Evolutionary conservation across 345 rosid species (phyloP).

Genomic region (Linum trigynum): DNA sequence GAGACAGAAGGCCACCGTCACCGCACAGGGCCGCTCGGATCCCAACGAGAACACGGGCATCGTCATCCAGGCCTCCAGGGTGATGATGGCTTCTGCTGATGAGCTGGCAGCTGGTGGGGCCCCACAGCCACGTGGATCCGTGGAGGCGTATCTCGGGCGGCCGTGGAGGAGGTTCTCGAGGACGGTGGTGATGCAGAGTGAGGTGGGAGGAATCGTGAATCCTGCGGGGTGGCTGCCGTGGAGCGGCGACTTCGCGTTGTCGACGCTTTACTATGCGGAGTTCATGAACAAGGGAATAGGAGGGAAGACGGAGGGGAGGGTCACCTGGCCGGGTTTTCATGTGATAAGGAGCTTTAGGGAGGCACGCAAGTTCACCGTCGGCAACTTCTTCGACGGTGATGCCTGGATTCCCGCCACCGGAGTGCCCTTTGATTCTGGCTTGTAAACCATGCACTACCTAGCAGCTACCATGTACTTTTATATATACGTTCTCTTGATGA

Average conservation of each 20-base stretch:
- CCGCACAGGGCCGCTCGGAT: constrained; percentile 65
- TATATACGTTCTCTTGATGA: too few relatives aligned
- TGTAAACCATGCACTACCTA: constrained; percentile 21
- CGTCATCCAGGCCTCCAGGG: constrained; percentile 51
- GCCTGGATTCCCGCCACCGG: constrained; percentile 73
- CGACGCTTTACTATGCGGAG: constrained; percentile 76
- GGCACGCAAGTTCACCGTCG: constrained; percentile 62
- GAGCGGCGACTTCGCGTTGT: constrained; percentile 60
- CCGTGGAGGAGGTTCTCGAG: constrained; percentile 85
- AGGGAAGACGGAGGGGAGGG: constrained; percentile 48
- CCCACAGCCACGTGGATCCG: too few relatives aligned
- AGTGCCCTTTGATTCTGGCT: constrained; percentile 50
- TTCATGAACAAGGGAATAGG: constrained; percentile 63
- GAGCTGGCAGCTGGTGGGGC: constrained; percentile 32
- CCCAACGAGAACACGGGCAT: constrained; percentile 76
- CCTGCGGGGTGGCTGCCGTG: constrained; percentile 73
- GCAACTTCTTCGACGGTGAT: constrained; percentile 47
- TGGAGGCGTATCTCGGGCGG: constrained; percentile 53
- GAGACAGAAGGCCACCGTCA: constrained; percentile 50
- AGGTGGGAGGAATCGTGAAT: constrained; percentile 38
- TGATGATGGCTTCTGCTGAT: constrained; percentile 38
- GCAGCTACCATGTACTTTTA: neutral
- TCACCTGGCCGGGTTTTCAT: constrained; percentile 65
- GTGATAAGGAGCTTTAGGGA: constrained; percentile 30
- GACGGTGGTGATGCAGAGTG: constrained; percentile 56